Evolutionary conservation across 177 flowering plant species (phyloP).

Genomic region (Vitis hybrid): DNA sequence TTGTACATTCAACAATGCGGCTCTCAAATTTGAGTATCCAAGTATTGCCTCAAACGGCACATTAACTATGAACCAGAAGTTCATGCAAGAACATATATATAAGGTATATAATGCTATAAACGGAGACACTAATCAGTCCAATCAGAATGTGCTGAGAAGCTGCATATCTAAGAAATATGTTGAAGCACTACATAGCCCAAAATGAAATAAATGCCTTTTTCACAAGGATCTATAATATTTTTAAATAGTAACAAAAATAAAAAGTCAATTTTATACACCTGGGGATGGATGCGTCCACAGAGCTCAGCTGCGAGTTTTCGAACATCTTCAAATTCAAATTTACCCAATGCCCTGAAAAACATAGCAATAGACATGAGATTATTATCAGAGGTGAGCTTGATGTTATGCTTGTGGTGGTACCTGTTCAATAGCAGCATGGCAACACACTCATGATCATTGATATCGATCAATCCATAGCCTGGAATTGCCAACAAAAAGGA

Average conservation of each 20-base stretch:
- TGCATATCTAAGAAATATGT: not conserved
- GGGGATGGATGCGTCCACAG: constrained; percentile 85
- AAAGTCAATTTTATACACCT: constrained; percentile 31
- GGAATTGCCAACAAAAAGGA: constrained; percentile 13
- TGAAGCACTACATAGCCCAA: no score
- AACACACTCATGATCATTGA: constrained; percentile 31
- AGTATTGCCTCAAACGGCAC: no score
- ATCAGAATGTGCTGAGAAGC: not conserved
- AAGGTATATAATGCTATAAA: no score
- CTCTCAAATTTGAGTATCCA: no score
- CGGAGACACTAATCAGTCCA: not conserved
- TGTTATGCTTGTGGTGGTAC: constrained; percentile 27
- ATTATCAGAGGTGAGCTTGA: constrained; percentile 5
- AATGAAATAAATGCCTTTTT: no score
- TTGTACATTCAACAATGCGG: no score
- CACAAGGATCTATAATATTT: not conserved
- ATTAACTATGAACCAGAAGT: no score
- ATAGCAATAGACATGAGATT: not conserved
- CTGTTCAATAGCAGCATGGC: constrained; percentile 58
- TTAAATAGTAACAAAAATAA: not conserved
- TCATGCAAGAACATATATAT: no score
- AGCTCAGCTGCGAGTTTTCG: constrained; percentile 91
- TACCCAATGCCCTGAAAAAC: constrained; percentile 55
- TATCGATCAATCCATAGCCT: constrained; percentile 25
- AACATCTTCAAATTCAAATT: constrained; percentile 78